phyloP scores from a whole-genome alignment of 345 rosid species.

The Euphorbia lathyris region DNA sequence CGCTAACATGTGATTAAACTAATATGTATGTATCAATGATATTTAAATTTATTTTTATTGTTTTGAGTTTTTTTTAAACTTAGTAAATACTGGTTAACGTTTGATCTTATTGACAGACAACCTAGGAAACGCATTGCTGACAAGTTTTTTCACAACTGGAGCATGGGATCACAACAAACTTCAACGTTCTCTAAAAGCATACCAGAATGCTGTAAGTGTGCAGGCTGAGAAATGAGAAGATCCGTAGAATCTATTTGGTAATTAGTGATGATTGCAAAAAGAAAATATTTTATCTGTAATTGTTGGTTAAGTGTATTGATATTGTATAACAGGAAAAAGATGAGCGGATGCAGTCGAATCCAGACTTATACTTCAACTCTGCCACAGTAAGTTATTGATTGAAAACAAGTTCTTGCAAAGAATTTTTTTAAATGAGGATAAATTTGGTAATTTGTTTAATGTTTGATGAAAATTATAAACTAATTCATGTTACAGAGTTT shows the following conservation, averaged over 20 bases:
- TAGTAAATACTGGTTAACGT: background rate
- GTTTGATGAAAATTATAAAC: background rate
- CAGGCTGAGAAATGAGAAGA: slow-evolving; percentile 8
- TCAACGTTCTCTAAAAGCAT: slow-evolving; percentile 64
- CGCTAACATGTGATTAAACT: background rate
- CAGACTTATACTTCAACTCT: slow-evolving; percentile 63
- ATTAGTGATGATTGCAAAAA: background rate
- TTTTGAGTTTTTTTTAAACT: background rate
- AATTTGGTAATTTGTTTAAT: background rate
- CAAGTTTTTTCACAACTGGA: slow-evolving; percentile 64
- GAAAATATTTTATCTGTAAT: background rate
- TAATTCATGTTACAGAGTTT: background rate
- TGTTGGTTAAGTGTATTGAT: background rate
- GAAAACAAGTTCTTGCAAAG: background rate
- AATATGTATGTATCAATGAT: background rate
- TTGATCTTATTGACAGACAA: slow-evolving; percentile 48
- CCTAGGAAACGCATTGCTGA: slow-evolving; percentile 73
- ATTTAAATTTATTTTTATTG: background rate
- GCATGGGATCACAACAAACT: slow-evolving; percentile 71
- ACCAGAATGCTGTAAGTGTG: slow-evolving; percentile 70
- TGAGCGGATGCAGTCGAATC: slow-evolving; percentile 57
- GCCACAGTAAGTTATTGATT: slow-evolving; percentile 55
- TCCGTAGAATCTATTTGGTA: background rate
- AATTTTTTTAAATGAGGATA: background rate
- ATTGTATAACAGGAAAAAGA: slow-evolving; percentile 59